These are phyloP conservation scores for Zizania latifolia DNA, from an alignment of 176 grass and related monocot genomes.

Conservation along the genomic window DNA sequence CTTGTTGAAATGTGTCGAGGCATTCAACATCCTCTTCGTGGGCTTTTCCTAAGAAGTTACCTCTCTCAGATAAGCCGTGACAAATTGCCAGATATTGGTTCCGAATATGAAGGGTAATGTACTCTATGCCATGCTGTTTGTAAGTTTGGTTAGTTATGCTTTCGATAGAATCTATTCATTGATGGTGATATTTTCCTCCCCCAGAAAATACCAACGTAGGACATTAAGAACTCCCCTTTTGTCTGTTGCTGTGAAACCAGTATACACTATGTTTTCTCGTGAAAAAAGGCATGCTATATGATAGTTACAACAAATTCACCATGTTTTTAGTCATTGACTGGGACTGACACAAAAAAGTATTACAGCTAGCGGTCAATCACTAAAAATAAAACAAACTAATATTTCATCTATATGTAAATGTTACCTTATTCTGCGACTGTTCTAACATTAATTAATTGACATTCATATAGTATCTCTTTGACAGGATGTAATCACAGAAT, in stretches of 20 bases:
- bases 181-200: not conserved
- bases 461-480: not conserved
- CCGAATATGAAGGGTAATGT: constrained; percentile 86
- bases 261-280: not conserved
- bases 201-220: not conserved
- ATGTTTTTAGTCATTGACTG: not conserved
- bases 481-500: not conserved
- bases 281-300: not conserved
- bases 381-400: not conserved
- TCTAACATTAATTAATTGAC: not conserved
- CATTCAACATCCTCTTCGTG: constrained; percentile 87
- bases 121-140: not conserved
- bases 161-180: constrained; percentile 12
- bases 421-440: not conserved
- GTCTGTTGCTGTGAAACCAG: not conserved
- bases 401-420: not conserved
- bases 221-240: constrained; percentile 14
- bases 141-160: not conserved
- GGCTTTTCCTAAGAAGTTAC: constrained; percentile 99
- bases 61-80: constrained; percentile 95
- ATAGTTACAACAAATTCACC: not conserved
- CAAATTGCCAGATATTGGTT: constrained; percentile 90
- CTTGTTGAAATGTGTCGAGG: constrained; percentile 95
- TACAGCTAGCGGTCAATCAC: not conserved
- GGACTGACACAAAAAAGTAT: not conserved